Base-by-base conservation (phyloP, 2,329 filamentous ascomycete genomes). In the Dothistroma pini region DNA sequence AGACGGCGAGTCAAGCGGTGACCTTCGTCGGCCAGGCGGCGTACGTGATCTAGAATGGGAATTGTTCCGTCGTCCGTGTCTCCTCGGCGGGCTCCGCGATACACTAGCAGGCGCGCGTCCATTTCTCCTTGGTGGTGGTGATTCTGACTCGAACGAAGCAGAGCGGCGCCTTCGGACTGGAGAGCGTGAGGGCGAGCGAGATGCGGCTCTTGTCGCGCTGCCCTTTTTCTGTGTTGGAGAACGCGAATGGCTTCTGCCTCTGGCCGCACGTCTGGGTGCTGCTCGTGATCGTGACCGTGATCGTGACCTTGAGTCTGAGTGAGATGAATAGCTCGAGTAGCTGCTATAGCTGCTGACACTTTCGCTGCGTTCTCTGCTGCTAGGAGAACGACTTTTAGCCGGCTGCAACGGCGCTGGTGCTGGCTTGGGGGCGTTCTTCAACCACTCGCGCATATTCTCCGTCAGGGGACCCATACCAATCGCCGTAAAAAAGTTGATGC, bases 401-500 rank as follows among this genome's bases (percentile, higher is more conserved):
- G 80, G 79, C 22, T 85, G 81, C 0, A 90, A 79, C 1, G 91
- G 86, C 6, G 90, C 89, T 25, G 90, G 79, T 1, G 89, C 83
- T 2, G 93, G 92, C 73, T 96, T 95, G 12, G 93, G 93, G 76
- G 96, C 86, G 72, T 92, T 96, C 74, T 93, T 89, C 59, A 99
- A 83, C 73, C 89, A 87, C 71, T 96, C 91, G 75, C 95, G 88
- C 91, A 97, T 96, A 67, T 92, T 90, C 74, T 99, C 95, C 1
- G 95, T 99, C 63, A 99, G 83, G 25, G 86, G 86, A 73, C 95
- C 95, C 90, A 99, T 96, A 61, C 93, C 92, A 70, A 99, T 96
- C 71, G 92, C 95, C 10, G 95, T 99, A 76, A 99, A 97, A 82
- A 97, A 99, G 78, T 99, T 99, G 86, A 99, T 96, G 55, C 93